Conservation (phyloP, 768 basidiomycete species). For the Arthromyces matolae region DNA sequence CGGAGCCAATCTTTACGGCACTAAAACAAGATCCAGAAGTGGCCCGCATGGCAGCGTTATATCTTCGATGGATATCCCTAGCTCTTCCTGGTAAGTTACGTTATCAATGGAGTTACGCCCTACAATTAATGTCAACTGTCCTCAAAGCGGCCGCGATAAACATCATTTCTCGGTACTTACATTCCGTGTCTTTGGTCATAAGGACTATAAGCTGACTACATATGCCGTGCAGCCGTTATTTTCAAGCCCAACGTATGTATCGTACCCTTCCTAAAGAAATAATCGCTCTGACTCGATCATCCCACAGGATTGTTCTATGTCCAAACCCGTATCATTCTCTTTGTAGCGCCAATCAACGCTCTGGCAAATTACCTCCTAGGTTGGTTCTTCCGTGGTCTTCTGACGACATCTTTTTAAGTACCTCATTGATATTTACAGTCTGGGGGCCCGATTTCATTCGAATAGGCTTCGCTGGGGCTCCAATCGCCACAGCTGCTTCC, state of each 20-base stretch:
- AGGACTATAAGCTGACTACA: no score
- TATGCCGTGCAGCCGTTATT: slow-evolving; percentile 53
- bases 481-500: slow-evolving; percentile 79
- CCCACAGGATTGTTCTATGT: slow-evolving; percentile 79
- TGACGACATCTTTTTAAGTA: neutral
- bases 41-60: slow-evolving; percentile 66
- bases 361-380: slow-evolving; percentile 82
- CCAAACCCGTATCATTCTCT: slow-evolving; percentile 69
- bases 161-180: slow-evolving; percentile 16
- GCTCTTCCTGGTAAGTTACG: slow-evolving; percentile 62
- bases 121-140: neutral
- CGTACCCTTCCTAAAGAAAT: no score
- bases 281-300: no score
- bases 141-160: slow-evolving; percentile 16
- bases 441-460: slow-evolving; percentile 78
- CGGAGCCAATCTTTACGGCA: slow-evolving; percentile 70
- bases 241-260: slow-evolving; percentile 86
- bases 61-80: slow-evolving; percentile 68
- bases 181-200: neutral
- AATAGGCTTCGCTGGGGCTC: slow-evolving; percentile 88
- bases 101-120: no score
- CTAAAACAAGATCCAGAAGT: slow-evolving; percentile 81
- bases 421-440: slow-evolving; percentile 34
- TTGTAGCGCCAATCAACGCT: slow-evolving; percentile 84
- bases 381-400: slow-evolving; percentile 19